phyloP scores from a whole-genome alignment of 768 basidiomycete genomes.

The Mycena albidolilacea region DNA sequence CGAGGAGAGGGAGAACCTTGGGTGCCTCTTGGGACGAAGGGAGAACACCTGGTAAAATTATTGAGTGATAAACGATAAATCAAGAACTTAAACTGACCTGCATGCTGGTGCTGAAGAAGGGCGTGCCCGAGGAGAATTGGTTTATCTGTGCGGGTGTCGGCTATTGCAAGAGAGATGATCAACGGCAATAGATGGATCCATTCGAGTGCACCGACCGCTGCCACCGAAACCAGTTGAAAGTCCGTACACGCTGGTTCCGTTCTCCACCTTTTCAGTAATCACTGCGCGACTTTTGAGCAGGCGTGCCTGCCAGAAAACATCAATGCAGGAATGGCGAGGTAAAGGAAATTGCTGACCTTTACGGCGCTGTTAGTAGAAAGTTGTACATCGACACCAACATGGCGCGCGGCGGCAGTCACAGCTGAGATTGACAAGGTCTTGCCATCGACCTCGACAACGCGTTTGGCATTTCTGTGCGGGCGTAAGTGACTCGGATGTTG shows the following conservation, averaged over 20 bases:
- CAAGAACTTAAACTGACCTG: conserved; percentile 53
- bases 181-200: background rate
- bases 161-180: conserved; percentile 50
- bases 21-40: conserved; percentile 65
- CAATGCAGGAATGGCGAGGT: conserved; percentile 3
- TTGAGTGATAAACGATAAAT: background rate
- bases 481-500: conserved; percentile 23
- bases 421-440: conserved; percentile 76
- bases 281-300: conserved; percentile 76
- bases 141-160: conserved; percentile 81
- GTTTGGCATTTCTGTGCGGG: conserved; percentile 60
- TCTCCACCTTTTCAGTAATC: conserved; percentile 77
- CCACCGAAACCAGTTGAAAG: conserved; percentile 87
- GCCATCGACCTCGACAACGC: conserved; percentile 72
- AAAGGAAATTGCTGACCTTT: conserved; percentile 17
- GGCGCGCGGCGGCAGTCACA: conserved; percentile 76
- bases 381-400: conserved; percentile 61
- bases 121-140: conserved; percentile 75
- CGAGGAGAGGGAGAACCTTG: conserved; percentile 73
- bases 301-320: conserved; percentile 50
- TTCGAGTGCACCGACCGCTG: conserved; percentile 58
- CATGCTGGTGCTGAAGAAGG: conserved; percentile 82
- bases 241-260: conserved; percentile 83
- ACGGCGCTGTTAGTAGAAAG: conserved; percentile 31
- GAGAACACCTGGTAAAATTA: conserved; percentile 54